phyloP scores from a whole-genome alignment of 2,329 filamentous ascomycete genomes.

The Talaromyces sp. region DNA sequence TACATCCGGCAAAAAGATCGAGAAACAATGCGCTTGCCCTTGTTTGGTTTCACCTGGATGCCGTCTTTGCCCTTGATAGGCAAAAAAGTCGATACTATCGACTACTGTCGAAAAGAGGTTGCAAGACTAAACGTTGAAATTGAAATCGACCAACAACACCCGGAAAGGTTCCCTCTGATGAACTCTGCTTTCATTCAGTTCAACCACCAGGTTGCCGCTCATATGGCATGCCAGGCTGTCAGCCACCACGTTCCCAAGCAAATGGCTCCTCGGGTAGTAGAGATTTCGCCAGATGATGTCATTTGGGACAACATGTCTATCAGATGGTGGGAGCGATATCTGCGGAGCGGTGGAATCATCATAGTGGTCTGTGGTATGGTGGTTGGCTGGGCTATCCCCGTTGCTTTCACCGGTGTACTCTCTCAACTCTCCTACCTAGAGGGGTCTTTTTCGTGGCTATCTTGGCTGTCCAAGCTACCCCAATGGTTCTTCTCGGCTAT shows the following conservation, averaged over 20 bases:
- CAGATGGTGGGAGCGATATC: slow-evolving; percentile 85
- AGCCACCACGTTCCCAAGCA: slow-evolving; percentile 87
- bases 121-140: slow-evolving; percentile 88
- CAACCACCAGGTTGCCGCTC: slow-evolving; percentile 92
- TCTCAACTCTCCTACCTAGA: slow-evolving; percentile 71
- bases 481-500: slow-evolving; percentile 59
- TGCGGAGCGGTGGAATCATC: slow-evolving; percentile 62
- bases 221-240: slow-evolving; percentile 93
- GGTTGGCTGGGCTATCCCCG: slow-evolving; percentile 83
- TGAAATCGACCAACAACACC: slow-evolving; percentile 77
- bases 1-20: slow-evolving; percentile 78
- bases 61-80: slow-evolving; percentile 72
- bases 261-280: slow-evolving; percentile 88
- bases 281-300: slow-evolving; percentile 88
- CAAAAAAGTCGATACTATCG: slow-evolving; percentile 91
- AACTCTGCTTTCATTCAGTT: slow-evolving; percentile 98
- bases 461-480: slow-evolving; percentile 61
- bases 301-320: slow-evolving; percentile 98
- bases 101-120: slow-evolving; percentile 79
- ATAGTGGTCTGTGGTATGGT: slow-evolving; percentile 66
- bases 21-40: slow-evolving; percentile 73
- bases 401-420: slow-evolving; percentile 78
- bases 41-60: slow-evolving; percentile 61
- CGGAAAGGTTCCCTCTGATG: slow-evolving; percentile 84
- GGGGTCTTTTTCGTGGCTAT: slow-evolving; percentile 59